Base-by-base conservation (phyloP, 2,329 filamentous ascomycete species). In the Bipolaris gigantea region DNA sequence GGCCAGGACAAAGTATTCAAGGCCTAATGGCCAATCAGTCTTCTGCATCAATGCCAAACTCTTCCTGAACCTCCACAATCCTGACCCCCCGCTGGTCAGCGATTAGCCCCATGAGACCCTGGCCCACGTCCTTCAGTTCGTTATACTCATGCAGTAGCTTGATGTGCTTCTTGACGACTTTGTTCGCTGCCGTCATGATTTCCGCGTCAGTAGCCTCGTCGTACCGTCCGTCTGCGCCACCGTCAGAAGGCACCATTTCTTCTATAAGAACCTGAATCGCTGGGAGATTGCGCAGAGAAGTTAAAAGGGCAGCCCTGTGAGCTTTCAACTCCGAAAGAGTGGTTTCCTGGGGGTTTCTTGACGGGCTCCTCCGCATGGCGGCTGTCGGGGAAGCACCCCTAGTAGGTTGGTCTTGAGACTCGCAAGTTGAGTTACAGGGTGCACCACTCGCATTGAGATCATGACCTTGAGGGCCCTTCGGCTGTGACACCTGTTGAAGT, bases 71-170 rank as follows among this genome's bases (percentile, higher is more conserved):
- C 30, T 77, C 74, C 47, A 74, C 68, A 48, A 84, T 78, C 51
- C 83, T 76, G 40, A 83, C 78, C 8, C 85, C 85, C 38, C 85
- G 75, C 56, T 81, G 79, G 54, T 90, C 87, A 4, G 87, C 87
- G 68, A 89, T 83, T 63, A 89, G 72, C 0, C 85, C 85, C 73
- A 89, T 80, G 27, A 90, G 66, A 0, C 85, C 86, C 64, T 85
- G 81, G 0, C 83, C 87, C 7, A 88, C 77, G 69, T 90, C 87
- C 58, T 86, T 85, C 62, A 89, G 84, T 69, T 89, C 86, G 63
- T 90, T 90, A 73, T 89, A 90, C 53, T 83, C 77, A 60, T 89
- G 86, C 30, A 90, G 76, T 4, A 86, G 76, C 54, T 79, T 79
- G 65, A 89, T 89, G 68, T 89, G 87, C 30, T 76, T 75, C 49